phyloP scores from a whole-genome alignment of 2,329 filamentous ascomycete species.

The Ilyonectria robusta region DNA sequence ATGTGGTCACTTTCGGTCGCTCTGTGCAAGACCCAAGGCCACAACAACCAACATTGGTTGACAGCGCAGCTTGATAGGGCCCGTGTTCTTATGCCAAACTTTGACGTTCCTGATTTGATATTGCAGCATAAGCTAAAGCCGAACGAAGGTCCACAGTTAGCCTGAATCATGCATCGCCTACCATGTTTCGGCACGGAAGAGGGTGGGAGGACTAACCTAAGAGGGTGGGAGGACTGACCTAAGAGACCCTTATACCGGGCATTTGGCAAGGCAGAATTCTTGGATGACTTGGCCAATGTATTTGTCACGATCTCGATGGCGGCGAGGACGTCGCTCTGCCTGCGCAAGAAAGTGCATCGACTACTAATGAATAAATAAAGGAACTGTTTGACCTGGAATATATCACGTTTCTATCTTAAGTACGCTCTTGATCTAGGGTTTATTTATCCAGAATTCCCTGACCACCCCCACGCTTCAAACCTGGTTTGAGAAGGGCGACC shows the following conservation, averaged over 20 bases:
- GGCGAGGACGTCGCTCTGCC: background rate
- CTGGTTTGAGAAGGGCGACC: too few relatives aligned
- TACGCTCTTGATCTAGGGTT: background rate
- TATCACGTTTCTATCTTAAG: background rate
- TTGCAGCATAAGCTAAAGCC: background rate
- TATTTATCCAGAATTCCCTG: background rate
- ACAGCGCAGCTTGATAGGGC: constrained; percentile 31
- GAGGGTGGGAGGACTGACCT: background rate
- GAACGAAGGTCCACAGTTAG: too few relatives aligned
- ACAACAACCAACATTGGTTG: constrained; percentile 31
- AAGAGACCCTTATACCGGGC: background rate
- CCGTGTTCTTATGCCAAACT: constrained; percentile 33
- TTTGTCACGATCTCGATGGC: background rate
- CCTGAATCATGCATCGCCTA: too few relatives aligned
- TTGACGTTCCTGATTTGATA: constrained; percentile 34
- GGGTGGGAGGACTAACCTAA: too few relatives aligned
- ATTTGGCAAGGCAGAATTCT: background rate
- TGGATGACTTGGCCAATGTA: background rate
- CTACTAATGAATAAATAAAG: too few relatives aligned
- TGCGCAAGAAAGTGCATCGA: too few relatives aligned
- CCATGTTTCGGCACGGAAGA: too few relatives aligned
- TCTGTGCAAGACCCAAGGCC: constrained; percentile 19
- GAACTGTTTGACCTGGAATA: background rate
- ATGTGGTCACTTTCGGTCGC: constrained; percentile 44
- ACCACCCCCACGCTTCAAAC: too few relatives aligned